Percentiles rank a stretch among this genome's conserved stretches.
Evolutionary conservation across 495 filamentous ascomycete species (phyloP).

Genomic region (Cudoniella acicularis): DNA sequence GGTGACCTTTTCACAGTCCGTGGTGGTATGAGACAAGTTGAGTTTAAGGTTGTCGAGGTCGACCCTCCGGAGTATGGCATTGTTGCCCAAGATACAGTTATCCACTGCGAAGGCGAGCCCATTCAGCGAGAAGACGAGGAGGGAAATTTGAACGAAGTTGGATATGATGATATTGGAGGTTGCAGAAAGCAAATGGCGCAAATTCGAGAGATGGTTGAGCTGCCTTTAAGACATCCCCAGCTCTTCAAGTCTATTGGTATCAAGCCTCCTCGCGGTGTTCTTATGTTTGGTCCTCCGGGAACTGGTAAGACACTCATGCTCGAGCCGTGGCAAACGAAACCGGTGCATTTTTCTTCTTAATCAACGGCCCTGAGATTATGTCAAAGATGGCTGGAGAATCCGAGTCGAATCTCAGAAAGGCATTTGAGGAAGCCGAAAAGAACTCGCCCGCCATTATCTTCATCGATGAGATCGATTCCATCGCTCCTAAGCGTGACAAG

Average conservation of each 20-base stretch:
- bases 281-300: constrained; percentile 96
- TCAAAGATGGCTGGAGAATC: constrained; percentile 99
- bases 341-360: constrained; percentile 98
- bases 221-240: constrained; percentile 93
- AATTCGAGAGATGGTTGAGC: constrained; percentile 96
- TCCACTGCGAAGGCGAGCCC: constrained; percentile 97
- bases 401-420: constrained; percentile 94
- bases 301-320: constrained; percentile 99
- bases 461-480: constrained; percentile 99
- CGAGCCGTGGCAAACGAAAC: constrained; percentile 98
- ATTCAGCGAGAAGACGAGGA: constrained; percentile 99
- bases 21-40: constrained; percentile 96
- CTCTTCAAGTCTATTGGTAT: constrained; percentile 99
- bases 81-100: constrained; percentile 96
- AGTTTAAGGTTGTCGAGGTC: constrained; percentile 99
- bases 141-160: constrained; percentile 97
- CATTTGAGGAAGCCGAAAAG: constrained; percentile 99
- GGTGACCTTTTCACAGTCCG: constrained; percentile 95
- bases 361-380: constrained; percentile 99
- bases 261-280: constrained; percentile 97
- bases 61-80: constrained; percentile 98
- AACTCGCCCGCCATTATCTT: constrained; percentile 99
- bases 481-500: constrained; percentile 99
- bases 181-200: constrained; percentile 99
- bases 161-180: constrained; percentile 98